Percentiles rank a stretch among this genome's conserved stretches.
These are phyloP conservation scores for Cladosporium sphaerospermum DNA, from an alignment of 2,329 filamentous ascomycete species.

Conservation along the genomic window DNA sequence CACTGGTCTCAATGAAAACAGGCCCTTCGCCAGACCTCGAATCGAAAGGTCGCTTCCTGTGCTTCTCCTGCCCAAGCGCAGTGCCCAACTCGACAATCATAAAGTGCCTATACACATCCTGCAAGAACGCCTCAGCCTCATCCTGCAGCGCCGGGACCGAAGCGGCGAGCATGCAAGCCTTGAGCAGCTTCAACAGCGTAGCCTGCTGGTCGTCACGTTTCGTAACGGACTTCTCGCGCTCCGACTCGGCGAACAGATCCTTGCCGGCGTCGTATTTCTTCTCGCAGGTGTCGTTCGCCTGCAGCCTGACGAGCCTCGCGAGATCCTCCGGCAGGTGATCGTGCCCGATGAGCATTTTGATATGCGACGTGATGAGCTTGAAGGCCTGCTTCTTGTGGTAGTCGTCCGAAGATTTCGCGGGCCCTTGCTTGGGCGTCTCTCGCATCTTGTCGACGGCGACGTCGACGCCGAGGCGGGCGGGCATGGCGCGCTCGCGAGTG, in stretches of 20 bases:
- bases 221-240: constrained; percentile 72
- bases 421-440: constrained; percentile 62
- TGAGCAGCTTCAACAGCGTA: constrained; percentile 77
- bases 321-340: constrained; percentile 88
- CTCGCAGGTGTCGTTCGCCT: constrained; percentile 76
- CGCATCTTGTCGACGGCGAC: constrained; percentile 81
- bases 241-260: constrained; percentile 65
- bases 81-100: constrained; percentile 82
- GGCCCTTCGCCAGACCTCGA: constrained; percentile 81
- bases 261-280: constrained; percentile 66
- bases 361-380: constrained; percentile 76
- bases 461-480: constrained; percentile 78
- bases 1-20: constrained; percentile 75
- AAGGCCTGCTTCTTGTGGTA: constrained; percentile 95
- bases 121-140: constrained; percentile 68
- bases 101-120: constrained; percentile 82
- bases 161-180: constrained; percentile 78
- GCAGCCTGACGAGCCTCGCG: constrained; percentile 72
- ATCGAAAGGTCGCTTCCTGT: constrained; percentile 71
- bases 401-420: constrained; percentile 61
- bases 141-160: constrained; percentile 67
- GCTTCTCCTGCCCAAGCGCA: constrained; percentile 74
- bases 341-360: constrained; percentile 83
- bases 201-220: constrained; percentile 84
- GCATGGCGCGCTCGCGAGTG: constrained; percentile 70